Evolutionary conservation across 345 rosid species (phyloP), one percentile per base, ranked within the genome.

Genomic region (Raphanus sativus): DNA sequence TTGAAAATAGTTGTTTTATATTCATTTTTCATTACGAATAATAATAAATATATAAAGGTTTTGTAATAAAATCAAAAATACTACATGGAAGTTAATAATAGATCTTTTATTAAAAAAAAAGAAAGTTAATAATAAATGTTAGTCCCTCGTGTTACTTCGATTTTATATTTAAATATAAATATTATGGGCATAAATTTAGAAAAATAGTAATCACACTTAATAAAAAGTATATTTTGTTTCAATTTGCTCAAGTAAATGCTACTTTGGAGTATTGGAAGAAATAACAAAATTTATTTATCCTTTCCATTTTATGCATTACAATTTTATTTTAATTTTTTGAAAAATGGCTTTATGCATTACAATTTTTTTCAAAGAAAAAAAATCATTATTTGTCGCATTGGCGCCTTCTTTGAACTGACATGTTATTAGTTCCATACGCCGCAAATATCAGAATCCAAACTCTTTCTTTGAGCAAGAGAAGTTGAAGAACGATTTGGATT

Each of bases 401-500:
- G 8, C 55, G 8, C 55, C 55, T 5, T 50, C 1, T 11, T 10
- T 40, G n/a, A n/a, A 15, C 55, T n/a, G n/a, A n/a, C 17, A 50
- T 2, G 8, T 50, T 45, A 45, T 48, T 48, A 48, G 17, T 13
- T 48, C 55, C 55, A 13, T 48, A 48, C 8, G 17, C 55, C 1
- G 21, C 55, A 50, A 50, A 50, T n/a, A n/a, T 50, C 17, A 15
- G 17, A 50, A 5, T 50, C 21, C 55, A n/a, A 50, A n/a, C 55
- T 50, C 21, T 50, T 50, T 50, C 8, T 89, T 85, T 65, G 94
- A 92, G 83, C 98, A 86, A 71, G 96, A 90, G 80, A 89, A 85
- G 77, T 81, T 92, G 82, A 87, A 85, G 78, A 87, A 71, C 82
- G 86, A 86, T 8, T 77, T 89, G 87, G 92, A 89, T 69, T 69